These are phyloP conservation scores for Xylaria scruposa DNA, from an alignment of 495 filamentous ascomycete species.

Conservation along the genomic window DNA sequence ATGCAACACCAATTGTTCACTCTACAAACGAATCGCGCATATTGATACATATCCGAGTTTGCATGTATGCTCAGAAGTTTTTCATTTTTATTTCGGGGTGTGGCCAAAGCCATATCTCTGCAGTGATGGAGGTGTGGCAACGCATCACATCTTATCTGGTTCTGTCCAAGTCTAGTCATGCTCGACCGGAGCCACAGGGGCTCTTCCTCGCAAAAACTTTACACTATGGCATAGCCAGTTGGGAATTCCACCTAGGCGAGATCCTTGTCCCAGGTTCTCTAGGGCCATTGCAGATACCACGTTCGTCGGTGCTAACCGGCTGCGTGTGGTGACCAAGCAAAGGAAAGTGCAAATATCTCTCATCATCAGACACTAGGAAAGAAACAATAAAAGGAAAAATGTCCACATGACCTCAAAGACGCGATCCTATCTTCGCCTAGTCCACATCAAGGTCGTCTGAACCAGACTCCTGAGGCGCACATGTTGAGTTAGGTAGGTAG, in stretches of 20 bases:
- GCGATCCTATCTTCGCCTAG: constrained; percentile 35
- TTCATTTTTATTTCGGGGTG: constrained; percentile 25
- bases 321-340: constrained; percentile 35
- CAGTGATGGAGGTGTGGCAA: constrained; percentile 18
- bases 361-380: constrained; percentile 43
- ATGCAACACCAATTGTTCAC: background rate
- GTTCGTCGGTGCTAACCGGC: constrained; percentile 12
- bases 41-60: background rate
- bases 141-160: constrained; percentile 23
- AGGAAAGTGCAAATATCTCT: constrained; percentile 43
- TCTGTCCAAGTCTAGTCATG: constrained; percentile 25
- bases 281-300: constrained; percentile 25
- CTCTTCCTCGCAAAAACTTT: constrained; percentile 22
- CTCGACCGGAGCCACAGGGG: constrained; percentile 16
- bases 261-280: constrained; percentile 21
- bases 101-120: constrained; percentile 26
- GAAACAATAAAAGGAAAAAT: constrained; percentile 42
- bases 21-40: background rate
- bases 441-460: constrained; percentile 35
- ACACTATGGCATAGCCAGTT: constrained; percentile 23
- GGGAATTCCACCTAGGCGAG: constrained; percentile 20
- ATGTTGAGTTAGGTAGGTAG: constrained; percentile 37
- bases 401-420: constrained; percentile 39
- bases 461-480: constrained; percentile 36
- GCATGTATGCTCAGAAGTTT: constrained; percentile 25